Percentiles rank a stretch among this genome's conserved stretches.
These are phyloP conservation scores for Fusarium brachygibbosum DNA, from an alignment of 2,329 filamentous ascomycete species.

Conservation along the genomic window DNA sequence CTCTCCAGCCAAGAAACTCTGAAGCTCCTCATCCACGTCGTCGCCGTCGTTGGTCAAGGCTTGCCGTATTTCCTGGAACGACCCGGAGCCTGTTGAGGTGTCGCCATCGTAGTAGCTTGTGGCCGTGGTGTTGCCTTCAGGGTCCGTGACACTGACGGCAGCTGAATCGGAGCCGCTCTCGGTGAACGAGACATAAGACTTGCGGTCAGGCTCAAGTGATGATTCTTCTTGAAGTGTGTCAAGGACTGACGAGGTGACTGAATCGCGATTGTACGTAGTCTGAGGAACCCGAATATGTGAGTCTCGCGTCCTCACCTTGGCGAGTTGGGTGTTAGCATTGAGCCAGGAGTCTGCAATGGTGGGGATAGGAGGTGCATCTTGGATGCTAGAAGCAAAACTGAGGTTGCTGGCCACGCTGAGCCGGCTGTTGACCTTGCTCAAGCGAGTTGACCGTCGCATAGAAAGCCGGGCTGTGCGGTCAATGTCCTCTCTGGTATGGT, in stretches of 20 bases:
- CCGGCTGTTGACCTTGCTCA: constrained; percentile 93
- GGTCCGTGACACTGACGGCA: constrained; percentile 80
- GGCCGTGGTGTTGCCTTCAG: constrained; percentile 76
- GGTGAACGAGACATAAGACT: constrained; percentile 93
- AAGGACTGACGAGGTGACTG: constrained; percentile 87
- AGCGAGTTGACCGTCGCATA: constrained; percentile 86
- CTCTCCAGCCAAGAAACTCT: constrained; percentile 90
- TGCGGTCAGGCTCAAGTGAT: constrained; percentile 86
- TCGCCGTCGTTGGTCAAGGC: constrained; percentile 92
- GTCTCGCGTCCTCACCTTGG: constrained; percentile 58
- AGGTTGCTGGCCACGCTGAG: constrained; percentile 94
- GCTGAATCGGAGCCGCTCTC: constrained; percentile 80
- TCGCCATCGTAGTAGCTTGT: constrained; percentile 90
- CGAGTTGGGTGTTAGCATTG: constrained; percentile 60
- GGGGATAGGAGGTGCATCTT: constrained; percentile 93
- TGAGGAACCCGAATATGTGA: constrained; percentile 62
- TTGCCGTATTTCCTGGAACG: constrained; percentile 85
- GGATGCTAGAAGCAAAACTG: constrained; percentile 91
- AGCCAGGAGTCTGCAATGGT: constrained; percentile 97
- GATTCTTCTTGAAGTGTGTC: constrained; percentile 94
- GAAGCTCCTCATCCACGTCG: constrained; percentile 88
- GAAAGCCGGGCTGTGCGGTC: constrained; percentile 95
- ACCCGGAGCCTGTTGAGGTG: constrained; percentile 77
- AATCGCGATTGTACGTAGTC: constrained; percentile 77
- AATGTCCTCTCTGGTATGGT: constrained; percentile 93